These are phyloP conservation scores for Nemania serpens DNA, from an alignment of 2,329 filamentous ascomycete species.

Conservation along the genomic window DNA sequence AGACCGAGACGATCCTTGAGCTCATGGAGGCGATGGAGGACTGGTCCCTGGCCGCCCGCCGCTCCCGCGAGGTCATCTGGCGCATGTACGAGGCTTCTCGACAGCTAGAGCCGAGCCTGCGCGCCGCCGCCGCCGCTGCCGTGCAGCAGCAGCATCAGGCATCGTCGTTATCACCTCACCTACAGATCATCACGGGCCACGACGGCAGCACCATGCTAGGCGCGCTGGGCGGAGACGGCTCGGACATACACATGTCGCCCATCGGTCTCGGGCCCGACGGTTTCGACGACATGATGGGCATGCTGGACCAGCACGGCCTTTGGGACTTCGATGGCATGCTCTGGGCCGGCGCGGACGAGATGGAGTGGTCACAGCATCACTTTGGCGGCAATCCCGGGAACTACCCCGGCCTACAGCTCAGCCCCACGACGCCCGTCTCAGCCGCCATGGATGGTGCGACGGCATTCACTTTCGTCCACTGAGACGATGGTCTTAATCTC, in stretches of 20 bases:
- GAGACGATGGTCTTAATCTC: slow-evolving; percentile 19
- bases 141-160: slow-evolving; percentile 34
- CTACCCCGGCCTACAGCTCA: slow-evolving; percentile 36
- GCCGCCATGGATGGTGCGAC: slow-evolving; percentile 45
- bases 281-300: slow-evolving; percentile 56
- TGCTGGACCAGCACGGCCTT: slow-evolving; percentile 58
- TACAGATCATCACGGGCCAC: slow-evolving; percentile 44
- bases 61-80: slow-evolving; percentile 66
- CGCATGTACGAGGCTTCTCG: slow-evolving; percentile 65
- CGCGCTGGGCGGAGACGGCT: slow-evolving; percentile 42
- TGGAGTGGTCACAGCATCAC: slow-evolving; percentile 42
- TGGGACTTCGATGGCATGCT: slow-evolving; percentile 63
- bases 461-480: slow-evolving; percentile 50
- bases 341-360: slow-evolving; percentile 52
- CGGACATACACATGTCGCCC: slow-evolving; percentile 55
- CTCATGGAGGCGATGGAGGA: slow-evolving; percentile 67
- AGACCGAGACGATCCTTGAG: slow-evolving; percentile 62
- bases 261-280: slow-evolving; percentile 57
- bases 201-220: slow-evolving; percentile 36
- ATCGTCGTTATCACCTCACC: slow-evolving; percentile 26
- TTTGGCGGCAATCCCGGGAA: slow-evolving; percentile 36
- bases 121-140: slow-evolving; percentile 39
- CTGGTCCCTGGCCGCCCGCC: slow-evolving; percentile 66
- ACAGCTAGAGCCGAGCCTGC: slow-evolving; percentile 44
- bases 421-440: slow-evolving; percentile 38